These are phyloP conservation scores for Lunularia cruciata DNA, from an alignment of 225 moss, liverwort and hornwort genomes.

Conservation along the genomic window DNA sequence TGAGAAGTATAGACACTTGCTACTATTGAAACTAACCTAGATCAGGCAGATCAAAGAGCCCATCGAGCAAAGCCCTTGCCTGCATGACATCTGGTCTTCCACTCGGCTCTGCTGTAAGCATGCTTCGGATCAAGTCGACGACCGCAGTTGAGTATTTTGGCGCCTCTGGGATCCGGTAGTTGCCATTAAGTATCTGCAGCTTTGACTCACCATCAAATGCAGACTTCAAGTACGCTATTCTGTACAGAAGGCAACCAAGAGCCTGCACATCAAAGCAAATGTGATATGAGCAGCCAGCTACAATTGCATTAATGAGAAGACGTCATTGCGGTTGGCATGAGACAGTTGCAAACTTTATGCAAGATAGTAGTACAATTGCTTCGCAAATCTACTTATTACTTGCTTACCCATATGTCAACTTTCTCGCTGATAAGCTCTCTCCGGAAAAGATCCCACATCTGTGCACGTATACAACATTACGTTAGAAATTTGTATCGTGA, in stretches of 20 bases:
- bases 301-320: background rate
- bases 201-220: constrained; percentile 99
- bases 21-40: constrained; percentile 99
- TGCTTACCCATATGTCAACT: constrained; percentile 95
- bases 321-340: too few relatives aligned
- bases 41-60: constrained; percentile 94
- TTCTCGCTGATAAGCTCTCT: constrained; percentile 94
- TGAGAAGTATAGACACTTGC: constrained; percentile 50
- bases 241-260: constrained; percentile 87
- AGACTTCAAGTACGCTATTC: constrained; percentile 83
- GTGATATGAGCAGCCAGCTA: background rate
- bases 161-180: constrained; percentile 88
- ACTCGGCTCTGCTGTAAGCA: constrained; percentile 91
- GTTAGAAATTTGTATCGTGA: too few relatives aligned
- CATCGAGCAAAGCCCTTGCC: constrained; percentile 99
- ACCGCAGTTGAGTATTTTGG: constrained; percentile 71
- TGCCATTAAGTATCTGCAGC: constrained; percentile 93
- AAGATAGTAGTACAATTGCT: too few relatives aligned
- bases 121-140: constrained; percentile 81
- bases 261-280: constrained; percentile 55
- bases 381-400: background rate
- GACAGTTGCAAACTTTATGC: too few relatives aligned
- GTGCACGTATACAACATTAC: constrained; percentile 20
- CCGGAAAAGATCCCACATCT: constrained; percentile 99
- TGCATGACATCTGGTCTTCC: constrained; percentile 98